Percentiles rank a stretch among this genome's conserved stretches.
phyloP scores from a whole-genome alignment of 768 basidiomycete species.

The Amanita phalloides region DNA sequence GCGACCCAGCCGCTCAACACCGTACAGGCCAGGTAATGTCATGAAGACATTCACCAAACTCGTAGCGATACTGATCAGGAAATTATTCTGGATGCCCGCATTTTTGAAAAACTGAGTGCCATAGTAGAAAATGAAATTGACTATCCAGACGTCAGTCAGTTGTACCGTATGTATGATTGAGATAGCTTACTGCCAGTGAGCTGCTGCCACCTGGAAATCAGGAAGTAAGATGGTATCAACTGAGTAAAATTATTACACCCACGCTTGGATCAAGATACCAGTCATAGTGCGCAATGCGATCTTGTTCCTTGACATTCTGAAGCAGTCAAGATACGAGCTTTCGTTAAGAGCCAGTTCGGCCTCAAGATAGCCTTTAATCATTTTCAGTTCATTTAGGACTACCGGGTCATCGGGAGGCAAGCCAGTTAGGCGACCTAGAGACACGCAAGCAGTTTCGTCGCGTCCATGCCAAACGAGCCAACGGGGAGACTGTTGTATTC shows the following conservation, averaged over 20 bases:
- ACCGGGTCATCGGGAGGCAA: conserved; percentile 36
- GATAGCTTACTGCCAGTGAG: conserved; percentile 49
- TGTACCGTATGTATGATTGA: conserved; percentile 10
- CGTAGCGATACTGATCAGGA: conserved; percentile 59
- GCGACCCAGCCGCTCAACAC: conserved; percentile 77
- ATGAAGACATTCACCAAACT: conserved; percentile 70
- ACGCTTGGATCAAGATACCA: conserved; percentile 68
- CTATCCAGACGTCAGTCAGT: conserved; percentile 10
- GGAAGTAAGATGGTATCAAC: neutral
- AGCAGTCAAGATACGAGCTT: conserved; percentile 51
- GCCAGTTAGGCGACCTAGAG: conserved; percentile 56
- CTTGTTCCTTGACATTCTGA: conserved; percentile 48
- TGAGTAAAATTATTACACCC: conserved; percentile 1
- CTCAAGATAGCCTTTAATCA: conserved; percentile 44
- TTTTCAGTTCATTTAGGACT: conserved; percentile 40
- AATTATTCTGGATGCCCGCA: conserved; percentile 45
- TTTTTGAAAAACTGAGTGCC: conserved; percentile 58
- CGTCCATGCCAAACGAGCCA: conserved; percentile 63
- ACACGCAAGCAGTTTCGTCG: conserved; percentile 42
- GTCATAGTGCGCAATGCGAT: conserved; percentile 64
- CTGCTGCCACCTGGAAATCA: conserved; percentile 11
- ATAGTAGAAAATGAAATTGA: conserved; percentile 68
- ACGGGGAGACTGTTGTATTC: conserved; percentile 45
- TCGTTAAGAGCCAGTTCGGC: conserved; percentile 52
- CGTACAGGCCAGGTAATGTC: conserved; percentile 73